Evolutionary conservation across 768 basidiomycete genomes (phyloP).

Genomic region (Lactifluus subvellereus): DNA sequence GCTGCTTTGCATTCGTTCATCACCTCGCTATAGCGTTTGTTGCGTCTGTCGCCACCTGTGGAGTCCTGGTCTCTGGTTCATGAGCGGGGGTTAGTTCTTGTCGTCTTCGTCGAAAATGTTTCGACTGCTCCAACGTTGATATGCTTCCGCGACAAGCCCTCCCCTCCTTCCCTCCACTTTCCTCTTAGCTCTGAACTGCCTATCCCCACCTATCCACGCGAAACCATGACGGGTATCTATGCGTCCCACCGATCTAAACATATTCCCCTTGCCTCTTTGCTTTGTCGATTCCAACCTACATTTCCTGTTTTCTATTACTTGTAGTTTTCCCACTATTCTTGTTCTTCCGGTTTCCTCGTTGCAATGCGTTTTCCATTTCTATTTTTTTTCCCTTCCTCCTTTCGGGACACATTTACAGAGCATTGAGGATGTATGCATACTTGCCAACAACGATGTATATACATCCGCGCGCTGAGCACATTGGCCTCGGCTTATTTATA

Average conservation of each 20-base stretch:
- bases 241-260: slow-evolving; percentile 20
- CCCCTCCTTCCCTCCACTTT: not conserved
- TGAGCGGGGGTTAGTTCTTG: not conserved
- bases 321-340: slow-evolving; percentile 21
- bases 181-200: not conserved
- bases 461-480: slow-evolving; percentile 20
- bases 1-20: slow-evolving; percentile 6
- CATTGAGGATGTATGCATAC: slow-evolving; percentile 24
- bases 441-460: slow-evolving; percentile 12
- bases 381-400: not conserved
- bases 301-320: slow-evolving; percentile 23
- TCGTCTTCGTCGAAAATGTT: slow-evolving; percentile 14
- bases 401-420: slow-evolving; percentile 15
- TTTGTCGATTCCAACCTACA: slow-evolving; percentile 20
- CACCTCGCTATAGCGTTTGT: not conserved
- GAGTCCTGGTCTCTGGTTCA: slow-evolving; percentile 1
- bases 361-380: slow-evolving; percentile 13
- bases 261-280: slow-evolving; percentile 7
- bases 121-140: slow-evolving; percentile 6
- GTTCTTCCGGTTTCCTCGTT: slow-evolving; percentile 9
- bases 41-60: not conserved
- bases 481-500: slow-evolving; percentile 17
- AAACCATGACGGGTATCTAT: slow-evolving; percentile 16
- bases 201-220: slow-evolving; percentile 4
- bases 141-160: slow-evolving; percentile 15